These are phyloP conservation scores for Moniliella sp. DNA, from an alignment of 1,284 basidiomycete genomes.

Conservation along the genomic window DNA sequence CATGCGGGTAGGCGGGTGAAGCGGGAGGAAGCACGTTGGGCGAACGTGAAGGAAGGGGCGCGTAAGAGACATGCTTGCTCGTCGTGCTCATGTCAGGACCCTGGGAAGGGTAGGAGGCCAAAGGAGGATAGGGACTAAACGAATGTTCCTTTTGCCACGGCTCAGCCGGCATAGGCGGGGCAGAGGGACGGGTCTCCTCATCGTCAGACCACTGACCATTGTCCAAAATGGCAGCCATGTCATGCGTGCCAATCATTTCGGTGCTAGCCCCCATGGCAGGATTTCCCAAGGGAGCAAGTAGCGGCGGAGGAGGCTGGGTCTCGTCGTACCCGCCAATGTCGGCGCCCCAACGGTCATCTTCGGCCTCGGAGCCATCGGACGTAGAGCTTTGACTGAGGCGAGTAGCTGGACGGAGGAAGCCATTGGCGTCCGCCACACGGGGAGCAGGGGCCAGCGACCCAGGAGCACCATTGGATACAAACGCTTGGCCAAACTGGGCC, in stretches of 20 bases:
- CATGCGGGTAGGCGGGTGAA: background rate
- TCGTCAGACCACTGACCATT: conserved; percentile 5
- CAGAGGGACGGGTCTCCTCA: too few species aligned
- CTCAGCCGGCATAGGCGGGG: too few species aligned
- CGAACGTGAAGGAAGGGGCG: background rate
- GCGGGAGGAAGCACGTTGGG: background rate
- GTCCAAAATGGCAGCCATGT: conserved; percentile 24
- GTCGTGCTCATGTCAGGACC: background rate
- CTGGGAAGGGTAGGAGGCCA: background rate
- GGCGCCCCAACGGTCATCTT: conserved; percentile 75
- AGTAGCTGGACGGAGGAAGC: background rate
- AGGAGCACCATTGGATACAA: too few species aligned
- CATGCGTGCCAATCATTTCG: conserved; percentile 15
- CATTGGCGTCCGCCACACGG: too few species aligned
- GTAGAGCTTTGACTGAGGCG: conserved; percentile 16
- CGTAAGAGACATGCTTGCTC: background rate
- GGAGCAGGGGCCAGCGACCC: too few species aligned
- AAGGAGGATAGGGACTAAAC: background rate
- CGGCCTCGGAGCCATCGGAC: conserved; percentile 34
- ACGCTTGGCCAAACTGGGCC: conserved; percentile 43
- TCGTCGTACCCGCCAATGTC: conserved; percentile 36
- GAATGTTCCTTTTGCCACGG: background rate
- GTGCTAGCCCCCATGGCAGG: conserved; percentile 17
- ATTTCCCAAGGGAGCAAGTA: conserved; percentile 12
- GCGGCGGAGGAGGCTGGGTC: conserved; percentile 14